Base-by-base conservation (phyloP, 164 flowering plant species). In the Amborella trichopoda region DNA sequence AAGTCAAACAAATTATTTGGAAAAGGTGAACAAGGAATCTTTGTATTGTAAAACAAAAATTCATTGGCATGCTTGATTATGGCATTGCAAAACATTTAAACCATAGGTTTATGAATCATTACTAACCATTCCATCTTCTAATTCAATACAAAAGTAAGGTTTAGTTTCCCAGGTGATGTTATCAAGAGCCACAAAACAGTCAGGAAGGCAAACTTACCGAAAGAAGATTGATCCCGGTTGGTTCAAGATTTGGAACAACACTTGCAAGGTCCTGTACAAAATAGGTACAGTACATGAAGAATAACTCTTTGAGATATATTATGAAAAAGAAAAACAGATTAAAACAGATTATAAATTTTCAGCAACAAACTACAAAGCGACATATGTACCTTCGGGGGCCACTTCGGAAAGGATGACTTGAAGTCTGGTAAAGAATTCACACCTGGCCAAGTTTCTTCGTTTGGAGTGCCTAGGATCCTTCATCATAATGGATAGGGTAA, bases 391-490 rank as follows among this genome's bases (percentile, higher is more conserved):
- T 83, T 72, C 2, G 76, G 27, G 38, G 73, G 68, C 95, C 95
- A 86, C 56, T 80, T 83, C 13, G 93, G 95, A 47, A 86, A 86
- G 42, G 95, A 59, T 49, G 84, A 71, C 57, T 83, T 86, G 56
- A 59, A 86, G 56, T 82, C 95, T 23, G 93, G 93, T 63, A 86
- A 52, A 23, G 95, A 76, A 58, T 76, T 74, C 61, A 86, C 93
- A 25, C 93, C 95, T 50, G 89, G 95, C 95, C 95, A 86, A 33
- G 69, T 70, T 42, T 76, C 78, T 50, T 86, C 89, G 65, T 64
- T 80, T 49, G 95, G 95, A 50, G 93, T 86, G 5, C 93, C 95
- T 76, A 75, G 6, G 48, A 76, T 38, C 58, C 95, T 85, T 58
- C 40, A 46, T 19, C 22, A 23, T 9, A 6, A 9, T 18, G 36